A percentile compares a stretch with the other conserved stretches of the same genome.
These are phyloP conservation scores for Neurospora sp. DNA, from an alignment of 2,329 filamentous ascomycete genomes.

Conservation along the genomic window DNA sequence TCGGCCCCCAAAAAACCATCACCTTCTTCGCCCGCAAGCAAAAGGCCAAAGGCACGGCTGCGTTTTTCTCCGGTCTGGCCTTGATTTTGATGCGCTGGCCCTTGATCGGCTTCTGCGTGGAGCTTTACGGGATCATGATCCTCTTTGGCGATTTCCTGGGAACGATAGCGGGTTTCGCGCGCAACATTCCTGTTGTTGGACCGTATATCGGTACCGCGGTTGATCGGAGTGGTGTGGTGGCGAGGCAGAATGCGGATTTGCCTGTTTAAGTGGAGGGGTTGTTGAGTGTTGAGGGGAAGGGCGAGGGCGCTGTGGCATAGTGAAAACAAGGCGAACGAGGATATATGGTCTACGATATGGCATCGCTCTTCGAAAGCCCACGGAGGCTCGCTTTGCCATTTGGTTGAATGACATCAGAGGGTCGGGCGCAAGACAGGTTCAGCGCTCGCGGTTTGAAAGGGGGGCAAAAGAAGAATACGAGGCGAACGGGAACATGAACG, in stretches of 20 bases:
- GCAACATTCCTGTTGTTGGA: constrained; percentile 74
- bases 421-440: not conserved
- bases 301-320: not conserved
- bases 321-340: not conserved
- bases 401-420: not conserved
- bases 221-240: constrained; percentile 55
- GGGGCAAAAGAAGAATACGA: not conserved
- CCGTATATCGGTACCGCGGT: constrained; percentile 71
- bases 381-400: not conserved
- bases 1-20: constrained; percentile 82
- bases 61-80: constrained; percentile 61
- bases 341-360: not conserved
- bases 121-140: constrained; percentile 85
- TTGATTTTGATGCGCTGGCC: constrained; percentile 87
- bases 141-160: constrained; percentile 95
- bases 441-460: not conserved
- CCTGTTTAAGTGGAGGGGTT: constrained; percentile 49
- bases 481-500: not conserved
- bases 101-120: constrained; percentile 78
- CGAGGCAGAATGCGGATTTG: constrained; percentile 64
- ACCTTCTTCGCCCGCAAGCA: constrained; percentile 91
- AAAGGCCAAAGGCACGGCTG: constrained; percentile 83
- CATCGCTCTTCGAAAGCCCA: not conserved
- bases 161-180: constrained; percentile 80
- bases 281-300: not conserved